Evolutionary conservation across 306 rosid species (phyloP), one percentile per base, ranked within the genome.

Genomic region (Cicer chorassanicum): DNA sequence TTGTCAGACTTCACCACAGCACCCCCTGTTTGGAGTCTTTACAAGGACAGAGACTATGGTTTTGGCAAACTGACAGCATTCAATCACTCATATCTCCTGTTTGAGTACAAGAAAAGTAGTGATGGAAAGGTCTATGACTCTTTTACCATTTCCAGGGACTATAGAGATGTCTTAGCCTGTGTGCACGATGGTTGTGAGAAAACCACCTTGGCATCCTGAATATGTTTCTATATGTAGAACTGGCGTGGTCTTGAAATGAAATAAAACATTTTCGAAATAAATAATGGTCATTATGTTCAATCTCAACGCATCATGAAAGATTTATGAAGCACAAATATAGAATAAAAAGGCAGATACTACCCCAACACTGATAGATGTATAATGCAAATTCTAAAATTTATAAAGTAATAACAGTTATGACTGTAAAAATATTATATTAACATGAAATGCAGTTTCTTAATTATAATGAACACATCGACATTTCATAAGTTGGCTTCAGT

Each of bases 71-170:
- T 89, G 66, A 91, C 92, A 0, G 90, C 98, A 6, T 89, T 86
- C 87, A 85, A 91, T 75, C 92, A 84, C 82, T 80, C 92, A 6
- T 80, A 85, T 24, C 86, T 89, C 6, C 80, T 87, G 18, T 87
- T 88, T 6, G 89, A 87, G 78, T 91, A 91, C 91, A 93, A 88
- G 92, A 88, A 71, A 73, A 93, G 92, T 83, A 70, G 88, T 10
- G 90, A 93, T 16, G 96, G 93, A 10, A 45, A 77, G 36, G 93
- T 88, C 3, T 82, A 87, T 0, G 93, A 93, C 81, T 86, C 79
- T 10, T 91, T 87, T 73, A 89, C 90, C 78, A 86, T 91, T 59
- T 83, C 87, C 3, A 91, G 96, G 38, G 91, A 89, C 75, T 91
- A 91, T 18, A 81, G 73, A 74, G 90, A 93, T 81, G 93, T 91